Evolutionary conservation across 441 rosid species (phyloP).

Genomic region (Syzygium malaccense): DNA sequence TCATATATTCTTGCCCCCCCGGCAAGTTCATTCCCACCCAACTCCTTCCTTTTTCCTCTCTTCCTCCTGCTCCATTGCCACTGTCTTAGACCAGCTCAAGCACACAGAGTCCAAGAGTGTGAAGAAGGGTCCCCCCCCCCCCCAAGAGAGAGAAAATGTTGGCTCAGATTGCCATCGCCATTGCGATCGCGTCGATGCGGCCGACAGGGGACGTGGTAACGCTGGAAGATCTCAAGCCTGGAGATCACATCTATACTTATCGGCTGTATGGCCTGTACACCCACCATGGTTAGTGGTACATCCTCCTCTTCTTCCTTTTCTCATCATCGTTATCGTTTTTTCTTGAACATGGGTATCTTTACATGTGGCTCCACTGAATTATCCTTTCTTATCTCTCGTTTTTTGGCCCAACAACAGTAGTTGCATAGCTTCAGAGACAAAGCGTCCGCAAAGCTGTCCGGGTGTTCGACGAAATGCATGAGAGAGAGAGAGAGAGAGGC

Average conservation of each 20-base stretch:
- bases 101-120: neutral
- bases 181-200: too few species aligned
- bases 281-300: neutral
- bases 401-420: neutral
- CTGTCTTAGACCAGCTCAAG: neutral
- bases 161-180: too few species aligned
- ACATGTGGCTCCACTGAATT: neutral
- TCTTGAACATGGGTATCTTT: neutral
- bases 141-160: neutral
- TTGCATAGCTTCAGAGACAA: neutral
- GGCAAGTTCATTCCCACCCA: neutral
- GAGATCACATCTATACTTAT: neutral
- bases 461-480: neutral
- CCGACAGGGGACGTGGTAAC: too few species aligned
- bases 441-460: neutral
- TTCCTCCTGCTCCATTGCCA: neutral
- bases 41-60: neutral
- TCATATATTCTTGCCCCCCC: too few species aligned
- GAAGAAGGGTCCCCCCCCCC: neutral
- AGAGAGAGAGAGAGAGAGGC: rapidly evolving
- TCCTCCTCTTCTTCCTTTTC: neutral
- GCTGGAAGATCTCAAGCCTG: too few species aligned
- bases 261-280: neutral
- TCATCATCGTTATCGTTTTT: neutral
- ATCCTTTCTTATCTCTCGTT: neutral